Conservation (phyloP, 768 basidiomycete genomes). For the Cubamyces sp. region DNA sequence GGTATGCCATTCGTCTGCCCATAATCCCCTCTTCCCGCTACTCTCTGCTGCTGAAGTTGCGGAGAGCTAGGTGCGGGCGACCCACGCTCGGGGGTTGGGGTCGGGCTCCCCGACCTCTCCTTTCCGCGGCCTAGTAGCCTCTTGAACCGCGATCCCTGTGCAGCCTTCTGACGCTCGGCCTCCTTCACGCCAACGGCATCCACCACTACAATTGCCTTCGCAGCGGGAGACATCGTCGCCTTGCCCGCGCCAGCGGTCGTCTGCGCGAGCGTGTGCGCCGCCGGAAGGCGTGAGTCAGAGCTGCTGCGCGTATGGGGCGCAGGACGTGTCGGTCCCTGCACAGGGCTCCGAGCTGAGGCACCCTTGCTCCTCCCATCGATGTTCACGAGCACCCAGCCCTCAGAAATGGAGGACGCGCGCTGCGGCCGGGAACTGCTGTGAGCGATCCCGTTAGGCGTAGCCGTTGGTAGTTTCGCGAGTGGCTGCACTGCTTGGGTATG, state of each 20-base stretch:
- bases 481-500: not conserved
- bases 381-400: slow-evolving; percentile 38
- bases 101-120: slow-evolving; percentile 17
- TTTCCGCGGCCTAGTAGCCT: slow-evolving; percentile 19
- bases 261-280: slow-evolving; percentile 20
- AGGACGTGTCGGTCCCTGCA: slow-evolving; percentile 16
- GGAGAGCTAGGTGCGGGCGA: not conserved
- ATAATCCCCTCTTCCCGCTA: slow-evolving; percentile 7
- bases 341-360: not conserved
- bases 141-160: slow-evolving; percentile 26
- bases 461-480: not conserved
- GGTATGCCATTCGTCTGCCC: slow-evolving; percentile 1
- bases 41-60: slow-evolving; percentile 2
- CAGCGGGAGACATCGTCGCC: slow-evolving; percentile 49
- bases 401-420: slow-evolving; percentile 25
- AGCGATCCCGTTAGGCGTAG: slow-evolving; percentile 5
- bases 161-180: slow-evolving; percentile 29
- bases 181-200: slow-evolving; percentile 58
- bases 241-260: slow-evolving; percentile 23
- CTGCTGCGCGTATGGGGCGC: slow-evolving; percentile 28
- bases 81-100: slow-evolving; percentile 16
- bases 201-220: slow-evolving; percentile 65
- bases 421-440: not conserved
- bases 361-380: slow-evolving; percentile 28
- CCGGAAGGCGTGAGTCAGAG: slow-evolving; percentile 32